Percentiles rank a stretch among this genome's conserved stretches.
Conservation (phyloP, 441 rosid genomes). For the Erysimum cheiri region DNA sequence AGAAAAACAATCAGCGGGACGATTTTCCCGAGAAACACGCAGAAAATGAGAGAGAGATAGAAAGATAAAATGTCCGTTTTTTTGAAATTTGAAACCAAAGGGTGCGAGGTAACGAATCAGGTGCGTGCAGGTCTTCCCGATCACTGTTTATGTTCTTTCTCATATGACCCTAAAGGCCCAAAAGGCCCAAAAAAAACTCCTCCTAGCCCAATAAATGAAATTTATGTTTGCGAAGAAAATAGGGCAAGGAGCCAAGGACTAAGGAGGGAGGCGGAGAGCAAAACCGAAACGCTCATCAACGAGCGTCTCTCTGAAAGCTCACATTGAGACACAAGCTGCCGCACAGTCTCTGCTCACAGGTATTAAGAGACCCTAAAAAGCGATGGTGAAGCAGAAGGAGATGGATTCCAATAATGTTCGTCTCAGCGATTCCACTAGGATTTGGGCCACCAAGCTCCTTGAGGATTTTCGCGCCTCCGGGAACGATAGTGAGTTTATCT, state of each 20-base stretch:
- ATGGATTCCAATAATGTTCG: background rate
- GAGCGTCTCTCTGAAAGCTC: conserved; percentile 19
- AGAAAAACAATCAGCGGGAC: conserved; percentile 11
- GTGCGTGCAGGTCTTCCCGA: conserved; percentile 21
- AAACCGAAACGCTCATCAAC: conserved; percentile 5
- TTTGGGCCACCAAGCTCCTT: conserved; percentile 41
- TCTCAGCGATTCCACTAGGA: conserved; percentile 28
- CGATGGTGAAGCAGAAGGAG: conserved; percentile 32
- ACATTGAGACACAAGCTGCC: conserved; percentile 1
- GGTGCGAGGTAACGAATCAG: conserved; percentile 39
- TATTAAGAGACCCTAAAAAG: background rate
- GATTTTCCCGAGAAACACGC: conserved; percentile 41
- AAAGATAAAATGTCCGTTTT: conserved; percentile 21
- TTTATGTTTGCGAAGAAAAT: background rate
- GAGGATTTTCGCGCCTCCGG: conserved; percentile 39
- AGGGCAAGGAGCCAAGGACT: background rate
- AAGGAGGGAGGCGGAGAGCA: conserved; percentile 25
- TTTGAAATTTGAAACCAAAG: conserved; percentile 38
- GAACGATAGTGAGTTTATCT: conserved; percentile 26
- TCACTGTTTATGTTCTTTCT: background rate
- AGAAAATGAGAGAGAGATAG: conserved; percentile 17
- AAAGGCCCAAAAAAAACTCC: background rate
- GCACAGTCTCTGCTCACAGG: conserved; percentile 10
- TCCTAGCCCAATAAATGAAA: background rate
- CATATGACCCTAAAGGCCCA: conserved; percentile 6